Evolutionary conservation across 345 rosid species (phyloP).

Genomic region (Capsella bursapastoris): DNA sequence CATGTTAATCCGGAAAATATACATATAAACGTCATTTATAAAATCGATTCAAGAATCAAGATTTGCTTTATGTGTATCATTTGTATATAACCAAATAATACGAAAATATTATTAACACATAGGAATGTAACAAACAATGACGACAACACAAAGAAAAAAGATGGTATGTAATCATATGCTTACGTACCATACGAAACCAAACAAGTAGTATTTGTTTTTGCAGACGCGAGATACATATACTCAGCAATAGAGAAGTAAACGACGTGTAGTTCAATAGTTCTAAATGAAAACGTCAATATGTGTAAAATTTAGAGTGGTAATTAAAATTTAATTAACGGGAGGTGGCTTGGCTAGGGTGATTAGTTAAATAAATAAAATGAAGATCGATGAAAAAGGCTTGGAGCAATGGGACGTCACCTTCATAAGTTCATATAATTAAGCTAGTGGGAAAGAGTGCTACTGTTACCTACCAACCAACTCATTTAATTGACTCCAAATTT

Average conservation of each 20-base stretch:
- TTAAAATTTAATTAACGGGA: neutral
- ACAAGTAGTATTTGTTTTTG: too few relatives aligned
- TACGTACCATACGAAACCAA: too few relatives aligned
- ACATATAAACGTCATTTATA: too few relatives aligned
- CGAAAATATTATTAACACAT: too few relatives aligned
- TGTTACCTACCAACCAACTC: constrained; percentile 44
- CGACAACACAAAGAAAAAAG: too few relatives aligned
- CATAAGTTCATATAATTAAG: constrained; percentile 23
- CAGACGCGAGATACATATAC: too few relatives aligned
- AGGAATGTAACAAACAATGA: too few relatives aligned
- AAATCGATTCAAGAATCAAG: too few relatives aligned
- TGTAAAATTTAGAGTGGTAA: neutral
- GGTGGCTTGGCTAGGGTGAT: neutral
- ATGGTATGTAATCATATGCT: too few relatives aligned
- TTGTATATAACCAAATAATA: too few relatives aligned
- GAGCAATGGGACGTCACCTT: constrained; percentile 39
- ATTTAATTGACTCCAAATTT: constrained; percentile 28
- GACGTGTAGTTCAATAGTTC: constrained; percentile 17
- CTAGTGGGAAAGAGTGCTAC: constrained; percentile 45
- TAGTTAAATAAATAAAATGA: neutral
- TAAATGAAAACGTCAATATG: neutral
- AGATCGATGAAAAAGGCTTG: constrained; percentile 1
- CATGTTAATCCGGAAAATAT: too few relatives aligned
- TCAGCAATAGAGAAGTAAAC: neutral
- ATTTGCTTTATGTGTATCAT: too few relatives aligned